Percentiles rank a stretch among this genome's conserved stretches.
These are phyloP conservation scores for Aurinia saxatilis DNA, from an alignment of 345 rosid species.

Conservation along the genomic window DNA sequence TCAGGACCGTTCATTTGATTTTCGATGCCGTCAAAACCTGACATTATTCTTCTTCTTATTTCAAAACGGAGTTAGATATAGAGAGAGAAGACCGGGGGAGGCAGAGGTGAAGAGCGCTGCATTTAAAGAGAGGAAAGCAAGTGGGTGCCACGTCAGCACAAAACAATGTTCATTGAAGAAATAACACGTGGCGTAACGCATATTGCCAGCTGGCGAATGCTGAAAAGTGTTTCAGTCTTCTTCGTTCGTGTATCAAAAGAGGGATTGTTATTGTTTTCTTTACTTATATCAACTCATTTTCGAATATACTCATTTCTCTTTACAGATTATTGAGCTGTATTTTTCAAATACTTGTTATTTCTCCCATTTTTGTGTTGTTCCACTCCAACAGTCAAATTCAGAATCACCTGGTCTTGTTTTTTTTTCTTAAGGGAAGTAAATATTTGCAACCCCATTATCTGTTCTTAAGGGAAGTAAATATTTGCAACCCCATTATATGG, in stretches of 20 bases:
- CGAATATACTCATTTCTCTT: slow-evolving; percentile 7
- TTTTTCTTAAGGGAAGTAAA: not conserved
- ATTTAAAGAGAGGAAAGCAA: slow-evolving; percentile 30
- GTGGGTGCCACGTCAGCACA: slow-evolving; percentile 56
- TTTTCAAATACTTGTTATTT: no score
- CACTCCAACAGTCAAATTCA: not conserved
- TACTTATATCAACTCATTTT: not conserved
- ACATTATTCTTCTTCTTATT: slow-evolving; percentile 21
- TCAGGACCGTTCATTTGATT: slow-evolving; percentile 33
- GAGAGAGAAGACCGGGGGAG: not conserved
- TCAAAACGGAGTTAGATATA: not conserved
- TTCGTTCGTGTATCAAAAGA: not conserved
- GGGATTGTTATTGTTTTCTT: not conserved
- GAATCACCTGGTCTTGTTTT: slow-evolving; percentile 13
- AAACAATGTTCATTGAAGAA: slow-evolving; percentile 16
- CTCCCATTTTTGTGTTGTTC: not conserved
- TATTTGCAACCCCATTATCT: not conserved
- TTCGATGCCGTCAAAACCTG: slow-evolving; percentile 27
- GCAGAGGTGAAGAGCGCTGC: slow-evolving; percentile 26
- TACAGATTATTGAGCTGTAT: not conserved
- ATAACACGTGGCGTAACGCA: slow-evolving; percentile 42
- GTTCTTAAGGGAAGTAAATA: no score
- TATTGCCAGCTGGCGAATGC: slow-evolving; percentile 36
- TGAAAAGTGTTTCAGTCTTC: not conserved
- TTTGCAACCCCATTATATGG: no score